Percentiles rank a stretch among this genome's conserved stretches.
These are phyloP conservation scores for Cladorrhinum samala DNA, from an alignment of 495 filamentous ascomycete genomes.

Conservation along the genomic window DNA sequence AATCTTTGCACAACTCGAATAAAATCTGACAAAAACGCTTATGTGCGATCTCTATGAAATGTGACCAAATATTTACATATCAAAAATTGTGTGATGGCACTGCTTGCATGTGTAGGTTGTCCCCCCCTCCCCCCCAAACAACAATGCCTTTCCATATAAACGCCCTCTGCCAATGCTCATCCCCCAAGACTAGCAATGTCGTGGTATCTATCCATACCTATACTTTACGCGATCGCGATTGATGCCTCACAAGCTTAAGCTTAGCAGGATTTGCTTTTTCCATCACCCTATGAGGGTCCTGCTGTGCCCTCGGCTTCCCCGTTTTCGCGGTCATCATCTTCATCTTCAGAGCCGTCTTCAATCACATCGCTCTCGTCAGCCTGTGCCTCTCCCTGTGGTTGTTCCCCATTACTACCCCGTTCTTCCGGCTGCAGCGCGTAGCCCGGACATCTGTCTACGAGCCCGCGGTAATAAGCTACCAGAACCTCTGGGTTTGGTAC, in stretches of 20 bases:
- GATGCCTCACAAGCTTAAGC: background rate
- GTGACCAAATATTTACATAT: background rate
- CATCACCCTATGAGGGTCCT: background rate
- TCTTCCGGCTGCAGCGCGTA: constrained; percentile 38
- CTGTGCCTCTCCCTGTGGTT: constrained; percentile 16
- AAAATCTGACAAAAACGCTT: too few relatives aligned
- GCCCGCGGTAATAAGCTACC: constrained; percentile 83
- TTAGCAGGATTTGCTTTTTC: background rate
- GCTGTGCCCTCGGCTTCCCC: background rate
- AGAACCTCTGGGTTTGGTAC: constrained; percentile 90
- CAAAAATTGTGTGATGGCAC: background rate
- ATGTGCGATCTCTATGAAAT: background rate
- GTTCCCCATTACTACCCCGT: constrained; percentile 29
- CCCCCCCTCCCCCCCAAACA: background rate
- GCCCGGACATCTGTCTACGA: constrained; percentile 56
- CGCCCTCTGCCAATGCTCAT: too few relatives aligned
- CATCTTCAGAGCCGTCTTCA: constrained; percentile 22
- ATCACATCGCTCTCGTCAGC: constrained; percentile 15
- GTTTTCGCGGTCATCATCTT: constrained; percentile 13
- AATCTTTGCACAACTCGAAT: too few relatives aligned
- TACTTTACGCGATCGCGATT: too few relatives aligned
- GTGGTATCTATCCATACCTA: too few relatives aligned
- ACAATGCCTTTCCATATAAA: background rate
- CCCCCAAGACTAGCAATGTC: too few relatives aligned
- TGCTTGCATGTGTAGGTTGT: background rate